Base-by-base conservation (phyloP, 106 monocot species). In the Dendrobium officinale region DNA sequence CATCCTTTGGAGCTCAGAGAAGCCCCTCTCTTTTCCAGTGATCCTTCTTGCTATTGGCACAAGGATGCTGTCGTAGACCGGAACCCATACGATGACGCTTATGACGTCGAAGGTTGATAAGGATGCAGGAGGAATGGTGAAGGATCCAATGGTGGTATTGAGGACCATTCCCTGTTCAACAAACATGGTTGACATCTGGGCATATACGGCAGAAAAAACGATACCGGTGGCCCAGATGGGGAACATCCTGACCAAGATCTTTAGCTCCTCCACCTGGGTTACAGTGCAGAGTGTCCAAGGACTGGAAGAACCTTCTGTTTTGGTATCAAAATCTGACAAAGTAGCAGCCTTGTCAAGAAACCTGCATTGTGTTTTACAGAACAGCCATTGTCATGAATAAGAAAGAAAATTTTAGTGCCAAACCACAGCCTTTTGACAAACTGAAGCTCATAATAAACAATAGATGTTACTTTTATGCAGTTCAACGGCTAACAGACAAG, bases 131-230 rank as follows among this genome's bases (percentile, higher is more conserved):
- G 92, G 92, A 6, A 92, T 85, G 29, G 82, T 64, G 79, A 92
- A 85, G 51, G 86, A 83, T 33, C 84, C 88, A 9, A 88, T 37
- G 0, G 20, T 41, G 8, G 79, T 90, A 45, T 92, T 77, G 3
- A 92, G 82, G 77, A 88, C 88, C 92, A 88, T 88, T 24, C 92
- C 92, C 78, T 92, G 92, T 77, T 92, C 88, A 1, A 92, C 48
- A 48, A 92, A 92, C 90, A 92, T 87, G 20, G 89, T 79, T 42
- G 90, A 85, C 20, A 80, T 85, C 40, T 92, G 90, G 27, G 88
- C 85, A 74, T 86, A 86, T 1, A 92, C 88, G 0, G 88, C 87
- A 2, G 84, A 83, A 82, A 90, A 92, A 2, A 86, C 70, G 48
- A 92, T 89, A 43, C 85, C 77, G 0, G 92, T 85, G 20, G 84